Conservation (phyloP, 176 grass and related monocot genomes). For the Aegilops tauschii region DNA sequence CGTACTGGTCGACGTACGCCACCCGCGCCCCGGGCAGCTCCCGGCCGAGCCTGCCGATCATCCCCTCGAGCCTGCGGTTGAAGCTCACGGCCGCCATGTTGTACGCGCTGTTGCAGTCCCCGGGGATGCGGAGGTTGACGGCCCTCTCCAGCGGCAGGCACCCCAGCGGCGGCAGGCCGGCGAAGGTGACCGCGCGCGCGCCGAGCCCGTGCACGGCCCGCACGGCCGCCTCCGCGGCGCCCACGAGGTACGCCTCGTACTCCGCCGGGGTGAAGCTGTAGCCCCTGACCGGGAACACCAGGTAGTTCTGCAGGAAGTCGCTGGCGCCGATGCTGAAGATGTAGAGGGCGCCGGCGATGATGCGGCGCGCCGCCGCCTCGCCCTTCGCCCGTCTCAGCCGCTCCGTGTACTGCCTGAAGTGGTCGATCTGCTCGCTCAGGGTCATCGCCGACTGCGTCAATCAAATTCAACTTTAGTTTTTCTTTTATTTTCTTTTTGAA, state of each 20-base stretch:
- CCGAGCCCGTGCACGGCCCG: slow-evolving; percentile 36
- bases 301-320: slow-evolving; percentile 65
- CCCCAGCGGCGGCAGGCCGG: slow-evolving; percentile 60
- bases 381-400: not conserved
- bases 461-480: not conserved
- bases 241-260: slow-evolving; percentile 36
- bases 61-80: slow-evolving; percentile 32
- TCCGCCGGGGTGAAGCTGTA: slow-evolving; percentile 21
- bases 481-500: no score
- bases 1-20: slow-evolving; percentile 46
- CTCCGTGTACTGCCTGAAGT: slow-evolving; percentile 34
- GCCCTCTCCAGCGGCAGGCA: slow-evolving; percentile 50
- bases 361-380: not conserved
- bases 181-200: slow-evolving; percentile 35
- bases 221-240: slow-evolving; percentile 28
- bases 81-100: slow-evolving; percentile 43
- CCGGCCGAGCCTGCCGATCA: slow-evolving; percentile 30
- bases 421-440: slow-evolving; percentile 15
- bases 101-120: slow-evolving; percentile 33
- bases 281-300: slow-evolving; percentile 8
- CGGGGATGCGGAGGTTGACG: slow-evolving; percentile 1
- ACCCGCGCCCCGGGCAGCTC: slow-evolving; percentile 32
- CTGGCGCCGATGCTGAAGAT: slow-evolving; percentile 51
- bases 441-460: slow-evolving; percentile 26
- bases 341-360: not conserved